Evolutionary conservation across 305 asterid genomes (phyloP), one percentile per base, ranked within the genome.

Genomic region (Fraxinus ornus): DNA sequence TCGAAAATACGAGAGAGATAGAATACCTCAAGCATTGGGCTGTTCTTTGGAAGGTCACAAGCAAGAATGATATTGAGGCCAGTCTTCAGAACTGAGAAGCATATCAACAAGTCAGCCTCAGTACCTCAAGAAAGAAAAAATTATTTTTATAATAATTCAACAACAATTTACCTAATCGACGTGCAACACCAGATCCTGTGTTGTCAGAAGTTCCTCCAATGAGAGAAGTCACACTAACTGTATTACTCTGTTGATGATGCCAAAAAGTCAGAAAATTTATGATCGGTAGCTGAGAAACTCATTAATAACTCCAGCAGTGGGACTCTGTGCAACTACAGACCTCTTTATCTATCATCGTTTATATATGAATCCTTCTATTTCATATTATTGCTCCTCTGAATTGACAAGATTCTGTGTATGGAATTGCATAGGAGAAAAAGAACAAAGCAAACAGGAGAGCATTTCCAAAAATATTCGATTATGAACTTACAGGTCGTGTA

Each of bases 141-240:
- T 15, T 30, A 30, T 9, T 64, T 62, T 62, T 24, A 22, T 21
- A 74, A 47, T 9, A 5, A 71, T 79, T 37, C 60, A 24, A 76
- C 39, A 39, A 76, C 17, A 82, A n/a, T 71, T 85, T 88, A 95
- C 98, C 98, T 91, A 94, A 81, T 81, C 97, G 89, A 33, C 97
- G 97, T 47, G 99, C 97, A 85, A 94, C 93, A 79, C 94, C 92
- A 83, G 91, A 84, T 52, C 98, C 98, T 0, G 92, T 89, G 84
- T 92, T 95, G 87, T 95, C 99, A 87, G 95, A 89, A 77, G 93
- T 64, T 75, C 98, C 94, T 74, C 98, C 98, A 78, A 93, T 88
- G 75, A 95, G 86, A 72, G 91, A 90, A 37, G 93, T 90, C 75
- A 92, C 93, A 60, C 93, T 87, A 64, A 93, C 90, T 13, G 90